These are phyloP conservation scores for Asclepias syriaca DNA, from an alignment of 257 asterid species.

Conservation along the genomic window DNA sequence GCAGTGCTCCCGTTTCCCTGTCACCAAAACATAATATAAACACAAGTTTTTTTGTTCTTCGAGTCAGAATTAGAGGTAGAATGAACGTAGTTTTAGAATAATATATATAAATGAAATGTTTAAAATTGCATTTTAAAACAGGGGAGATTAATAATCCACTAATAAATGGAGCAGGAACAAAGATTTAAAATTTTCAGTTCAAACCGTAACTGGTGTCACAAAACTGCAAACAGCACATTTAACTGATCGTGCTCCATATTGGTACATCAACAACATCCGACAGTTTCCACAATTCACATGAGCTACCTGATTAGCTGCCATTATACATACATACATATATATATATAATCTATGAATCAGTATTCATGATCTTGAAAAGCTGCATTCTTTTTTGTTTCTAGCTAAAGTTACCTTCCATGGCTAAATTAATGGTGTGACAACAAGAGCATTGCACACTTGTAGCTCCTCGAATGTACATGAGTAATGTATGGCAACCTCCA, in stretches of 20 bases:
- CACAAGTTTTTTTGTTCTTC: too few relatives aligned
- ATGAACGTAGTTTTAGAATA: too few relatives aligned
- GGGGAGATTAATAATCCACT: neutral
- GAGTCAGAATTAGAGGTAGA: too few relatives aligned
- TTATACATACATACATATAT: neutral
- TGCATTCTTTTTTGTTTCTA: neutral
- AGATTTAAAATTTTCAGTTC: too few relatives aligned
- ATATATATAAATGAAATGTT: too few relatives aligned
- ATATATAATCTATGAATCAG: neutral
- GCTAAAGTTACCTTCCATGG: conserved; percentile 38
- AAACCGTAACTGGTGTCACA: conserved; percentile 32
- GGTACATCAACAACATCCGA: conserved; percentile 47
- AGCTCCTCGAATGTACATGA: conserved; percentile 55
- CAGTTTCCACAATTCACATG: conserved; percentile 57
- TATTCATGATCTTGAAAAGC: neutral
- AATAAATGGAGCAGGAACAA: neutral
- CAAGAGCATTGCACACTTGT: conserved; percentile 58
- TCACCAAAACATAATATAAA: neutral
- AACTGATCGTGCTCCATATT: conserved; percentile 46
- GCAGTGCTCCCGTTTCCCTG: conserved; percentile 35
- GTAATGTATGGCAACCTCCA: conserved; percentile 55
- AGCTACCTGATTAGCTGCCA: conserved; percentile 55
- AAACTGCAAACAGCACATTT: conserved; percentile 60
- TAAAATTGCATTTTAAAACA: too few relatives aligned
- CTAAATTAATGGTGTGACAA: conserved; percentile 52